Evolutionary conservation across 2,329 filamentous ascomycete species (phyloP), one percentile per base, ranked within the genome.

Genomic region (Ophiognomonia clavigignenti-juglandacearum): DNA sequence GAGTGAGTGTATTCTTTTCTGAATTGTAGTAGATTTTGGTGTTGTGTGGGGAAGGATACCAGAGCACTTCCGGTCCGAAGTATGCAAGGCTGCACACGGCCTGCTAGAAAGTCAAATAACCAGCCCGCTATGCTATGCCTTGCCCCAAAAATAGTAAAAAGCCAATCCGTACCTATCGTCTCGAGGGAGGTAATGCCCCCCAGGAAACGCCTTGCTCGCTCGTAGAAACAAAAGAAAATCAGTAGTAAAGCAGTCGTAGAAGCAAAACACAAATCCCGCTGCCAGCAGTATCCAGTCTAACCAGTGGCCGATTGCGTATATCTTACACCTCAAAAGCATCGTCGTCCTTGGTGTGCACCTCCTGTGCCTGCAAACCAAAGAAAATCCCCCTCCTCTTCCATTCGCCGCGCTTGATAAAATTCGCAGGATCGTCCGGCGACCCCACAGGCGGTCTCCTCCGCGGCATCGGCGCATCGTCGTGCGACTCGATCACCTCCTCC

Each of bases 321-420:
- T 14, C 3, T 45, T 39, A 50, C 18, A 57, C 43, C 29, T 58
- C 53, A 20, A 60, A 64, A 14, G 44, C 54, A 42, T 64, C 60
- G 7, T 61, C 59, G 18, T 59, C 59, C 22, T 50, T 51, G 4
- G 56, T 57, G 43, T 47, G 42, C 23, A 45, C 41, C 23, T 50
- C 51, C 6, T 54, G 43, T 2, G 48, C 40, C 32, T 42, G 40
- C 11, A 41, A 47, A 6, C 53, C 48, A 47, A 67, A 67, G 39
- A 66, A 57, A 32, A 67, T 64, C 19, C 60, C 64, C 4, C 61
- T 51, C 18, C 64, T 56, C 58, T 67, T 67, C 64, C 64, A 67
- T 41, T 56, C 61, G 42, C 64, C 64, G 2, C 63, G 57, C 53
- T 60, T 61, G 14, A 65, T 51, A 32, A 57, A 63, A 27, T 57